Evolutionary conservation across 495 filamentous ascomycete species (phyloP), one percentile per base, ranked within the genome.

Genomic region (Penicillium malachiteum): DNA sequence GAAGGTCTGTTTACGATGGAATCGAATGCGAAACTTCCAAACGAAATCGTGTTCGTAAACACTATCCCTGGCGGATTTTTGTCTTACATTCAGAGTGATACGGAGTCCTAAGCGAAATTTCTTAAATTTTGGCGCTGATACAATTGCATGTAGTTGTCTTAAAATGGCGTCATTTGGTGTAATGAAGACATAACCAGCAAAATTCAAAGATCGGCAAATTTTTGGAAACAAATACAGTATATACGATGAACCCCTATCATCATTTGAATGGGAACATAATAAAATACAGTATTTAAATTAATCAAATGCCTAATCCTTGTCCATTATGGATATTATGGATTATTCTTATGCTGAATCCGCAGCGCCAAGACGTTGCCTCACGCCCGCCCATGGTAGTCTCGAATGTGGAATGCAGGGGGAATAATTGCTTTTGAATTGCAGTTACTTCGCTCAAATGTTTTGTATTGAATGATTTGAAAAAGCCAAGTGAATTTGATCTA

Each of bases 101-200:
- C 21, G 21, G 21, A 4, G 21, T 1, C 4, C 1, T 26, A 26
- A 26, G 21, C 21, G 21, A 26, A 26, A 26, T 4, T 16, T 17
- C n/a, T 8, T 3, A 48, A 33, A 17, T 14, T 46, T n/a, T 34
- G 10, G 32, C 26, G 12, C n/a, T 34, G 33, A 21, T 6, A 14
- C 26, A 48, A 46, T 55, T 41, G 52, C 52, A 55, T 48, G 44
- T 12, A 21, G 33, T 48, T 12, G 44, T 31, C 34, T 21, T 13
- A 8, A 55, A 48, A 55, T 55, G 52, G 34, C 52, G 52, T 35
- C 33, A 55, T 55, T 55, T 55, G 42, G 48, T 26, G 33, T 48
- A 32, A 40, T 48, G 12, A 26, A 26, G 21, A 26, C 21, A 26
- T 26, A 26, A 26, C 21, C 21, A 26, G 21, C 21, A 26, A 26